These are phyloP conservation scores for Ustilago trichophora DNA, from an alignment of 1,284 basidiomycete species.

Conservation along the genomic window DNA sequence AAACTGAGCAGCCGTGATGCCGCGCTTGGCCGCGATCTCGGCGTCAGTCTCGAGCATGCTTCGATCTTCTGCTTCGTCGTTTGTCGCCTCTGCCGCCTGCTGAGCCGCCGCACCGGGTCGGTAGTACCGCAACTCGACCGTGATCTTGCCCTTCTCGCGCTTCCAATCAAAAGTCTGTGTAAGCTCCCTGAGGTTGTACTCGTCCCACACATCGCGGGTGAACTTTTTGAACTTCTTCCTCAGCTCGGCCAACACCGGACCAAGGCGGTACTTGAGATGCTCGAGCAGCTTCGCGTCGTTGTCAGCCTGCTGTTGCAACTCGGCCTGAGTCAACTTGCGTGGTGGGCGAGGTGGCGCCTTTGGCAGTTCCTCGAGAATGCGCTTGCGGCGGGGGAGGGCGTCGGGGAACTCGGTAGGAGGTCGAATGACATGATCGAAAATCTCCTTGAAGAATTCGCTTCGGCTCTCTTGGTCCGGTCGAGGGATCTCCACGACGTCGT, in stretches of 20 bases:
- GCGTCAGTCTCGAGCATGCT: slow-evolving; percentile 44
- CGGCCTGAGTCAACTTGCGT: slow-evolving; percentile 80
- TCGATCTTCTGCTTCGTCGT: slow-evolving; percentile 15
- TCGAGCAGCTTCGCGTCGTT: slow-evolving; percentile 82
- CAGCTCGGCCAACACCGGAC: slow-evolving; percentile 85
- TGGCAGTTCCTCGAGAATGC: slow-evolving; percentile 85
- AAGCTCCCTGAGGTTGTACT: slow-evolving; percentile 66
- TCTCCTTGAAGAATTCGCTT: slow-evolving; percentile 78
- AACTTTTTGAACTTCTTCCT: slow-evolving; percentile 94
- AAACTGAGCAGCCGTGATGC: slow-evolving; percentile 44
- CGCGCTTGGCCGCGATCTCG: slow-evolving; percentile 25
- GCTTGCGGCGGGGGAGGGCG: slow-evolving; percentile 82
- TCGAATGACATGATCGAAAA: slow-evolving; percentile 56
- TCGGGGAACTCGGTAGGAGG: slow-evolving; percentile 92
- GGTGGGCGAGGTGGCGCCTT: slow-evolving; percentile 90
- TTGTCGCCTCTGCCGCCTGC: slow-evolving; percentile 6
- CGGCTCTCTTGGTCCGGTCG: slow-evolving; percentile 70
- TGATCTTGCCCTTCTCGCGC: slow-evolving; percentile 57
- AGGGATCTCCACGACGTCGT: slow-evolving; percentile 77
- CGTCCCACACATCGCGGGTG: slow-evolving; percentile 76
- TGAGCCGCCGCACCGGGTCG: slow-evolving; percentile 9
- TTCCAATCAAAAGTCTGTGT: slow-evolving; percentile 62
- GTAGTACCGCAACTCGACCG: slow-evolving; percentile 77
- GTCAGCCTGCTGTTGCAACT: slow-evolving; percentile 83
- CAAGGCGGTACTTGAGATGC: slow-evolving; percentile 84